Evolutionary conservation across 805 yeast species (phyloP), one percentile per base, ranked within the genome.

Genomic region (Metschnikowia reukaufii): DNA sequence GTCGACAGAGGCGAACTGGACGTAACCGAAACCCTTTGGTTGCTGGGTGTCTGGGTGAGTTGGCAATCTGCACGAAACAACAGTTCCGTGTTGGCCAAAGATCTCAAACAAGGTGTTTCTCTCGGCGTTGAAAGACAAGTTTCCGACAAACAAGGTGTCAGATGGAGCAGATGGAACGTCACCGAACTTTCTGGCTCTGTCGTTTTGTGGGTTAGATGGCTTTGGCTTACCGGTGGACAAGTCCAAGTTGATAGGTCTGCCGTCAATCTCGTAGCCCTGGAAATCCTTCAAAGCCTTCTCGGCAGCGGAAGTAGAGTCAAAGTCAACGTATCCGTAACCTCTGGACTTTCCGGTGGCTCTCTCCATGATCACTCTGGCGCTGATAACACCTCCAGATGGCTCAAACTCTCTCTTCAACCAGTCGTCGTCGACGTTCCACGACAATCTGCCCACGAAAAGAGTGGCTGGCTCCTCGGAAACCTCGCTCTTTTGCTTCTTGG

Each of bases 11-110:
- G 86, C 76, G 66, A 81, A 92, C 76, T 94, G 98, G 48, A 92
- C 97, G 73, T 94, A 94, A 58, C 98, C 99, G 75, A 94, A 94
- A 59, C 99, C 99, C 82, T 94, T 94, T 71, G 96, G 96, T 76
- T 92, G 97, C 70, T 90, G 96, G 56, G 98, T 91, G 71, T 92
- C 98, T 64, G 97, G 97, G 76, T 94, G 95, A 36, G 98, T 92
- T 70, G 99, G 99, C 58, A 94, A 77, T 78, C 99, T 86, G 60
- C 90, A 91, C 53, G 96, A 88, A 46, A 89, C 73, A 52, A 94
- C 88, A 52, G 79, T 78, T 67, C 97, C 98, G 69, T 79, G 78
- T 64, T 79, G 81, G 58, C 85, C 82, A 64, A 94, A 94, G 35
- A 82, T 67, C 59, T 79, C 82, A 68, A 77, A 84, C 58, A 94